phyloP scores from a whole-genome alignment of 2,329 filamentous ascomycete genomes.

The Fusarium lyarnte region DNA sequence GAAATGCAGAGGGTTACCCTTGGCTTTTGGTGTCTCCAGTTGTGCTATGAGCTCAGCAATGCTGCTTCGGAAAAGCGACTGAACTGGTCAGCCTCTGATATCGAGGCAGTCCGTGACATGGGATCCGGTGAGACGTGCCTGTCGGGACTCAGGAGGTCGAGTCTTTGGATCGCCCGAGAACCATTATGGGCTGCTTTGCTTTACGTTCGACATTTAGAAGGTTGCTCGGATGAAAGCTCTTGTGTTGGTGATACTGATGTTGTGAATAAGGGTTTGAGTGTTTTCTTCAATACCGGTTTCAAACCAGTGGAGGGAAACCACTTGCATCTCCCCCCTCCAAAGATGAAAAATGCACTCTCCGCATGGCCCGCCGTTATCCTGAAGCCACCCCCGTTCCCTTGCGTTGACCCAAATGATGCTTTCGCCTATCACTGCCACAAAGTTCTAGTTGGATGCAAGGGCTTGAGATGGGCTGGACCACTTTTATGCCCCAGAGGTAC shows the following conservation, averaged over 20 bases:
- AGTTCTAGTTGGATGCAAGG: conserved; percentile 1
- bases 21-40: conserved; percentile 21
- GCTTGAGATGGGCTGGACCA: conserved; percentile 6
- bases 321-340: neutral
- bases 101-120: conserved; percentile 13
- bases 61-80: conserved; percentile 13
- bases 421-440: conserved; percentile 6
- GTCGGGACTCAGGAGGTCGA: neutral
- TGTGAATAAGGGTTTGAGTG: neutral
- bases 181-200: conserved; percentile 9
- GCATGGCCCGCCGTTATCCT: neutral
- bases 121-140: neutral
- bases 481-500: neutral
- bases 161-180: conserved; percentile 4
- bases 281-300: conserved; percentile 20
- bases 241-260: conserved; percentile 15
- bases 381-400: neutral
- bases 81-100: conserved; percentile 1
- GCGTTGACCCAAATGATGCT: neutral
- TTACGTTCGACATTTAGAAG: conserved; percentile 11
- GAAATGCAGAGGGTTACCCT: conserved; percentile 15
- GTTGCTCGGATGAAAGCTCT: neutral
- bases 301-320: neutral
- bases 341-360: neutral
- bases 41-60: conserved; percentile 28